Conservation (phyloP, 164 flowering plant genomes). For the Cinnamomum micranthum region DNA sequence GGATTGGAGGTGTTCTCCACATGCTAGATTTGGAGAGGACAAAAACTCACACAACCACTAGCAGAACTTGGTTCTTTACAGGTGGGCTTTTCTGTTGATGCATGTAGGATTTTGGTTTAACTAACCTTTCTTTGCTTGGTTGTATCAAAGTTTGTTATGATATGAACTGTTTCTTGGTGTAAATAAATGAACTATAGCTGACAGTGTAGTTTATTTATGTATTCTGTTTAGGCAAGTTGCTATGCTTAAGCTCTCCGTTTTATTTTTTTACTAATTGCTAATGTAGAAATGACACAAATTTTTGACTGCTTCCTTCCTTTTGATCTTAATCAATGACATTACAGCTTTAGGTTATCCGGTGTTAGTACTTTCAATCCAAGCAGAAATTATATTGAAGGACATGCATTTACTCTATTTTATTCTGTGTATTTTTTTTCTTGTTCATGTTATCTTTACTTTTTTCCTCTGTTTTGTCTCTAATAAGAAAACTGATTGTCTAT, state of each 20-base stretch:
- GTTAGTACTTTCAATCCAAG: no score
- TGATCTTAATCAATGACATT: no score
- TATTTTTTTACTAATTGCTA: neutral
- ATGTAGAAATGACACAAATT: no score
- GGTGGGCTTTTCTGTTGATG: conserved; percentile 9
- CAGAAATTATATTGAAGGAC: neutral
- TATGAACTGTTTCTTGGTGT: no score
- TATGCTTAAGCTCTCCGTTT: neutral
- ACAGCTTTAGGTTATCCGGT: neutral
- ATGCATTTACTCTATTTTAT: neutral
- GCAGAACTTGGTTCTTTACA: conserved; percentile 23
- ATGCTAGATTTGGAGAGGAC: conserved; percentile 23
- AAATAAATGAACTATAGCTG: neutral
- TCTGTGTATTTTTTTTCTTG: neutral
- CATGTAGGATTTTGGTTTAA: neutral
- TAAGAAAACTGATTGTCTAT: no score
- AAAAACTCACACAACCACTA: conserved; percentile 25
- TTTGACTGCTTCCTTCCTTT: neutral
- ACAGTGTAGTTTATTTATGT: neutral
- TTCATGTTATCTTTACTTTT: neutral
- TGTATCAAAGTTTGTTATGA: no score
- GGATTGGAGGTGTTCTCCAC: conserved; percentile 7
- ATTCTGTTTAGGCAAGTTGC: neutral
- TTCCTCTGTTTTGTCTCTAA: no score
- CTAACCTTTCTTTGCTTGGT: no score